Percentiles rank a stretch among this genome's conserved stretches.
Conservation (phyloP, 495 filamentous ascomycete species). For the Daldinia childiae region DNA sequence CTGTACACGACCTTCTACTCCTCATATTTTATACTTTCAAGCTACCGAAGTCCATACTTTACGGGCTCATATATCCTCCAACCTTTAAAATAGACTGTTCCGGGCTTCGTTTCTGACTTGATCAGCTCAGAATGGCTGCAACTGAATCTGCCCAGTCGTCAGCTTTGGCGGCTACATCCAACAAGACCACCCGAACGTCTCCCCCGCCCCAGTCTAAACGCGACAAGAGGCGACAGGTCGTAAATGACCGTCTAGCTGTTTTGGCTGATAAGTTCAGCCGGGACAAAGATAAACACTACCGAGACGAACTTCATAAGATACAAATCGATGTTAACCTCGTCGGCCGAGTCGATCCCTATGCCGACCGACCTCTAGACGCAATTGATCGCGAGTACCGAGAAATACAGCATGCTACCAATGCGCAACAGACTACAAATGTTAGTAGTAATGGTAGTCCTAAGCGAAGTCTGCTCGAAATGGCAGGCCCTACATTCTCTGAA, state of each 20-base stretch:
- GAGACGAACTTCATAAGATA: conserved; percentile 85
- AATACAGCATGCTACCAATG: conserved; percentile 68
- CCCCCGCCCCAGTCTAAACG: conserved; percentile 75
- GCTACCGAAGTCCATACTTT: not conserved
- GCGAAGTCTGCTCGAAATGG: conserved; percentile 65
- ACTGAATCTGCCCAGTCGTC: conserved; percentile 37
- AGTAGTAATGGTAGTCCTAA: conserved; percentile 56
- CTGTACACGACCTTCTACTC: not conserved
- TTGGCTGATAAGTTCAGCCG: conserved; percentile 79
- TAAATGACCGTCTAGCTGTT: conserved; percentile 77
- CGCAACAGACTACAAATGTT: conserved; percentile 44
- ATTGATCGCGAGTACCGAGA: conserved; percentile 69
- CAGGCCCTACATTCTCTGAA: conserved; percentile 80
- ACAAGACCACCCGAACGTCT: conserved; percentile 37
- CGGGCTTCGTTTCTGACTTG: not conserved
- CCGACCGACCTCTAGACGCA: conserved; percentile 75
- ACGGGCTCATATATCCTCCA: not conserved
- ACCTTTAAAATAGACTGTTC: not conserved
- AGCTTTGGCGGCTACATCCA: conserved; percentile 32
- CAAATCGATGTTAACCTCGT: conserved; percentile 91
- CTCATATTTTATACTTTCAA: not conserved
- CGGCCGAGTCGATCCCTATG: conserved; percentile 81
- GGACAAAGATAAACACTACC: conserved; percentile 84
- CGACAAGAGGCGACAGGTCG: conserved; percentile 83
- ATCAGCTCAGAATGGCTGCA: conserved; percentile 34